Evolutionary conservation across 2,329 filamentous ascomycete species (phyloP), one percentile per base, ranked within the genome.

Genomic region (Talaromyces sp.): DNA sequence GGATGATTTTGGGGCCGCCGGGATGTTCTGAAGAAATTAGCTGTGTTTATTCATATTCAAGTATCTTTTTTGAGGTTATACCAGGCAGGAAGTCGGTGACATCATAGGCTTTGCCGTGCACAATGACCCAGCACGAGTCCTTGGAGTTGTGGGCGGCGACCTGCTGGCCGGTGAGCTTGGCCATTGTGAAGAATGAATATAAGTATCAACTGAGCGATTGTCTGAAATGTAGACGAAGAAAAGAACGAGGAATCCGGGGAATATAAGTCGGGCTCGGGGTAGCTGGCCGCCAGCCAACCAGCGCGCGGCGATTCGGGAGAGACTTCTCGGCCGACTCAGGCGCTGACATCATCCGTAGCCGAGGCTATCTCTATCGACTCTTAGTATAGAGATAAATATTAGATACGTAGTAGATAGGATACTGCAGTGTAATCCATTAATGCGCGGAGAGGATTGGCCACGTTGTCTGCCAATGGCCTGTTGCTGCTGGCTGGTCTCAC

Each of bases 61-160:
- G 10, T 13, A 10, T 33, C 13, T 32, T 32, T 32, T 33, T 33
- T 68, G 15, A 33, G 25, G 3, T 22, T 15, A 4, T 74, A 87
- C 88, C 88, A 59, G 90, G 89, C n/a, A 96, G 77, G 74, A 95
- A 95, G 51, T 93, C 90, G 4, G 92, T 96, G 62, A 96, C 91
- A 81, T 96, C 92, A 79, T 96, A 96, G 61, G 88, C 91, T 77
- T 90, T 90, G 63, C 91, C 90, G 77, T 96, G 90, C 63, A 96
- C 85, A 71, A 96, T 91, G 53, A 96, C 91, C 92, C 92, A 96
- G 79, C 92, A 96, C 57, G 91, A 93, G 68, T 96, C 86, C 69
- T 85, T 84, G 69, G 81, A 88, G 78, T 89, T 89, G 81, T 98
- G 93, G 79, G 92, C 81, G 60, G 86, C 85, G 62, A 91, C 78